phyloP scores from a whole-genome alignment of 2,329 filamentous ascomycete genomes.

The Phaeosphaeriaceae sp. region DNA sequence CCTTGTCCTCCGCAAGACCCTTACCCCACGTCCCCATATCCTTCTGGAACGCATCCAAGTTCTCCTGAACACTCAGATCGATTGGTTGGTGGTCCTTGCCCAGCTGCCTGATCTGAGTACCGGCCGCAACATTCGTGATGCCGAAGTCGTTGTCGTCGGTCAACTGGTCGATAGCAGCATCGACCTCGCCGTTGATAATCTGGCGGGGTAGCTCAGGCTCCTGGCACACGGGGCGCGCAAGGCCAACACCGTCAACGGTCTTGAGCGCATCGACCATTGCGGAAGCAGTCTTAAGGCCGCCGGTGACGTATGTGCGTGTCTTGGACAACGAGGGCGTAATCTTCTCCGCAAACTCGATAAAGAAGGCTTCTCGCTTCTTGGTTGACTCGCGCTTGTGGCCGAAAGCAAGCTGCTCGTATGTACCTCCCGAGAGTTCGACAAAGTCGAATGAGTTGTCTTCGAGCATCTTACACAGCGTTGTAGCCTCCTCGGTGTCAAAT shows the following conservation, averaged over 20 bases:
- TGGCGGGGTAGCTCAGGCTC: constrained; percentile 57
- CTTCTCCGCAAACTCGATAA: constrained; percentile 65
- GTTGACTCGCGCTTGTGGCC: constrained; percentile 61
- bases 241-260: constrained; percentile 66
- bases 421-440: constrained; percentile 67
- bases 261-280: constrained; percentile 67
- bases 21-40: constrained; percentile 56
- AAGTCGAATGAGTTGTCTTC: constrained; percentile 62
- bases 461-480: constrained; percentile 56
- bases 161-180: constrained; percentile 56
- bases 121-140: constrained; percentile 54
- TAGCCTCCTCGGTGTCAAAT: constrained; percentile 60
- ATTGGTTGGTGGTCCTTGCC: constrained; percentile 62
- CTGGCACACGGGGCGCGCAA: constrained; percentile 62
- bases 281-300: constrained; percentile 61
- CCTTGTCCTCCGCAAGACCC: constrained; percentile 50
- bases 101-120: constrained; percentile 60
- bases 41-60: constrained; percentile 57
- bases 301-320: constrained; percentile 66
- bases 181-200: constrained; percentile 52
- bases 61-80: constrained; percentile 58
- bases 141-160: constrained; percentile 62
- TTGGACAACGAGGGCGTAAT: constrained; percentile 61
- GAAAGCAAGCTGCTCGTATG: constrained; percentile 63
- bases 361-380: constrained; percentile 65